phyloP scores from a whole-genome alignment of 2,329 filamentous ascomycete species.

The Nemania bipapillata region DNA sequence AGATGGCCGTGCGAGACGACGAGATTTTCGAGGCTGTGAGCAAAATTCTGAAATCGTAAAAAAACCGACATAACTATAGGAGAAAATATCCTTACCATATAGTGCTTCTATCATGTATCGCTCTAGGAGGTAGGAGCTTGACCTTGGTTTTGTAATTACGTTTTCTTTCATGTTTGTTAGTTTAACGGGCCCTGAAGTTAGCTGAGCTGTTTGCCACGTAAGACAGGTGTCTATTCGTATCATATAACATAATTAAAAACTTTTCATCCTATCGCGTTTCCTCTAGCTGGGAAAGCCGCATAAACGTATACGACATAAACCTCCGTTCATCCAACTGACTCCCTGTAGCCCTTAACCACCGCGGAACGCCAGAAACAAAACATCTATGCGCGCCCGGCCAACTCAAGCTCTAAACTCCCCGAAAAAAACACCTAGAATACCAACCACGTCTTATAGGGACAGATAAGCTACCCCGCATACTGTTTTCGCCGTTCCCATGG shows the following conservation, averaged over 20 bases:
- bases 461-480: not conserved
- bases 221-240: not conserved
- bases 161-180: not conserved
- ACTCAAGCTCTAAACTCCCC: not conserved
- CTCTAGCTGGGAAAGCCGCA: not conserved
- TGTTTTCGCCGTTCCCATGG: not conserved
- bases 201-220: not conserved
- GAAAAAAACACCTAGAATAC: not conserved
- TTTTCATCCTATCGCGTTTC: constrained; percentile 10
- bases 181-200: not conserved
- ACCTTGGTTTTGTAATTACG: not conserved
- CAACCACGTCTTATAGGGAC: not conserved
- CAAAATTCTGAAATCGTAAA: constrained; percentile 9
- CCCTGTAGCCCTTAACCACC: not conserved
- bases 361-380: constrained; percentile 23
- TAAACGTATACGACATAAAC: not conserved
- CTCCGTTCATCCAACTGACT: not conserved
- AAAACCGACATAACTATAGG: not conserved
- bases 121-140: not conserved
- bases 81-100: not conserved
- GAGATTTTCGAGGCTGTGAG: constrained; percentile 13
- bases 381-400: not conserved
- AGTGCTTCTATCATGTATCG: not conserved
- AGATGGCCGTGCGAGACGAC: constrained; percentile 22
- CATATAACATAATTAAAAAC: not conserved